Evolutionary conservation across 2,329 filamentous ascomycete genomes (phyloP).

Genomic region (Aspergillus melleus): DNA sequence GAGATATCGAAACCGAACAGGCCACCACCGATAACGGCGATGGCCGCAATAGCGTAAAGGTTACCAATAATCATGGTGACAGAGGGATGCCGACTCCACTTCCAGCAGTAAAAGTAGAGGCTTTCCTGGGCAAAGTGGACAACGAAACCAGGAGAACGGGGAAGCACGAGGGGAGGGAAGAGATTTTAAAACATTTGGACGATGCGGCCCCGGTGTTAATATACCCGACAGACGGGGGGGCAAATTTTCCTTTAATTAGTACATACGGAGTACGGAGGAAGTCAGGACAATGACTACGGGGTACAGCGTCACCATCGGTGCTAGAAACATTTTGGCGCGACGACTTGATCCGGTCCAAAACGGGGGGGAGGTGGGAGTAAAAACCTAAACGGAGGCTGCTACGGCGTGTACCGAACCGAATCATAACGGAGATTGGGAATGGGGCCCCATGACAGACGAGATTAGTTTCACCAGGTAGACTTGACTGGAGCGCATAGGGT

Average conservation of each 20-base stretch:
- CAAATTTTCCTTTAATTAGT: background rate
- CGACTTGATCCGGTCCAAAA: background rate
- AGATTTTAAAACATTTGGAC: conserved; percentile 3
- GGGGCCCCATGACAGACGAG: conserved; percentile 3
- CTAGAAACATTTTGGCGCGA: conserved; percentile 1
- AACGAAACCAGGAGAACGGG: background rate
- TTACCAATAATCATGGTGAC: conserved; percentile 51
- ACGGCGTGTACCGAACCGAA: background rate
- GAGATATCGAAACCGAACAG: conserved; percentile 79
- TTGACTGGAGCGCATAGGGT: background rate
- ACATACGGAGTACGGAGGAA: background rate
- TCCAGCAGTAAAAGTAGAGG: background rate
- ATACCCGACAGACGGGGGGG: conserved; percentile 4
- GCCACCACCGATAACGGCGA: conserved; percentile 64
- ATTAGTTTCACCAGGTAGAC: conserved; percentile 2
- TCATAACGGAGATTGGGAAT: background rate
- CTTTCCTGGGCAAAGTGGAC: background rate
- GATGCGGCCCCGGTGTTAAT: conserved; percentile 3
- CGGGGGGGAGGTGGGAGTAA: background rate
- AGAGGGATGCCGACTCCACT: conserved; percentile 6
- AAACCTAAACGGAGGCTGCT: background rate
- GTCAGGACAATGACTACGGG: background rate
- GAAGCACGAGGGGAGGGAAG: background rate
- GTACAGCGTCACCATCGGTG: background rate
- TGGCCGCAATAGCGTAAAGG: conserved; percentile 59